Evolutionary conservation across 2,329 filamentous ascomycete species (phyloP).

Genomic region (Colletotrichum tropicale): DNA sequence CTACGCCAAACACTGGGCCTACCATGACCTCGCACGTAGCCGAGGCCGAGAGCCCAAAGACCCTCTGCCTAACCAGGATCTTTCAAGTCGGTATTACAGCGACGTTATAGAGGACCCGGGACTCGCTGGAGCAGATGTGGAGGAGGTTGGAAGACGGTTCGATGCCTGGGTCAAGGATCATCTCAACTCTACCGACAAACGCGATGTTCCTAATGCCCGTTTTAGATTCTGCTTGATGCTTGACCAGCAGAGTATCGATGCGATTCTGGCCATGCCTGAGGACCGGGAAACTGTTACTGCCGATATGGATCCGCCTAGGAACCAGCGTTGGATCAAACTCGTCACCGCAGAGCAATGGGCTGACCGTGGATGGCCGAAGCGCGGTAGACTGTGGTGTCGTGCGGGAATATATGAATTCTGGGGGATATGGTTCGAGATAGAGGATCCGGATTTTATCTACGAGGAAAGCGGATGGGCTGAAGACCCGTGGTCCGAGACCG

Average conservation of each 20-base stretch:
- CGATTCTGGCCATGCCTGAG: slow-evolving; percentile 24
- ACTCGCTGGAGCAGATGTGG: slow-evolving; percentile 9
- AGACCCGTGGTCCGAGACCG: background rate
- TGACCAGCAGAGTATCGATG: slow-evolving; percentile 25
- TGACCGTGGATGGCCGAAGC: background rate
- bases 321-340: slow-evolving; percentile 21
- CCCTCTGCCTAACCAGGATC: slow-evolving; percentile 20
- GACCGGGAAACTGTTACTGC: slow-evolving; percentile 7
- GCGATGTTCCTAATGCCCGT: slow-evolving; percentile 10
- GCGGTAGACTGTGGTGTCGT: slow-evolving; percentile 20
- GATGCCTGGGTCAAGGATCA: slow-evolving; percentile 20
- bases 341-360: slow-evolving; percentile 6
- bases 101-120: slow-evolving; percentile 23
- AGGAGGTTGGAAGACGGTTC: slow-evolving; percentile 22
- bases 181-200: background rate
- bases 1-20: slow-evolving; percentile 18
- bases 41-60: slow-evolving; percentile 1
- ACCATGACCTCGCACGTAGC: background rate
- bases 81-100: slow-evolving; percentile 23
- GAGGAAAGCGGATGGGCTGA: slow-evolving; percentile 21
- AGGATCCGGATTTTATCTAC: slow-evolving; percentile 17
- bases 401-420: slow-evolving; percentile 20
- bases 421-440: slow-evolving; percentile 14
- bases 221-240: slow-evolving; percentile 25
- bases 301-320: background rate